Percentiles rank a stretch among this genome's conserved stretches.
Evolutionary conservation across 371 early-diverging fungal genomes (phyloP).

Genomic region (Mucor lusitanicus): DNA sequence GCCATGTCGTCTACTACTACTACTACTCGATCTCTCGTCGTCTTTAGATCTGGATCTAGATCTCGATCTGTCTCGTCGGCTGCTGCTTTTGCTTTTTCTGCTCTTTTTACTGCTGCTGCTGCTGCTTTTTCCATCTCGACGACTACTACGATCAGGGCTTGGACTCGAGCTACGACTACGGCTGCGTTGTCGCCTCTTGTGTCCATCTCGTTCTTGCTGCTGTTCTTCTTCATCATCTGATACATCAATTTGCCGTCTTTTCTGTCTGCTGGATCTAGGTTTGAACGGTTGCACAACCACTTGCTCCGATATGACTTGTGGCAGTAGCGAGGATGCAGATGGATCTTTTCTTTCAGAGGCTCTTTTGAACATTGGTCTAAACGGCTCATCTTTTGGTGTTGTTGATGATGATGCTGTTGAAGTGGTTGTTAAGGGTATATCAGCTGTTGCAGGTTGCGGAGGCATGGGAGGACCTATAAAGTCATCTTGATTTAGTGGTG

Average conservation of each 20-base stretch:
- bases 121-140: slow-evolving; percentile 2
- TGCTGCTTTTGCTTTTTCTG: background rate
- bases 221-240: slow-evolving; percentile 37
- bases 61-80: background rate
- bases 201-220: slow-evolving; percentile 17
- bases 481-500: slow-evolving; percentile 6
- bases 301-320: slow-evolving; percentile 36
- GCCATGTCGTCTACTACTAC: background rate
- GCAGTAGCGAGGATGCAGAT: background rate
- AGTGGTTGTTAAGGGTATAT: slow-evolving; percentile 7
- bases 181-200: slow-evolving; percentile 15
- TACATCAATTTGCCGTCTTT: slow-evolving; percentile 32
- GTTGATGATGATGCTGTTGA: background rate
- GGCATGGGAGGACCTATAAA: slow-evolving; percentile 44
- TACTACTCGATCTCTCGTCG: slow-evolving; percentile 1
- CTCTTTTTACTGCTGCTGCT: background rate
- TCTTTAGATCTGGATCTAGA: slow-evolving; percentile 2
- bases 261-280: slow-evolving; percentile 18
- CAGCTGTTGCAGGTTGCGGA: slow-evolving; percentile 18
- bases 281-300: slow-evolving; percentile 45
- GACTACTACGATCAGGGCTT: slow-evolving; percentile 2
- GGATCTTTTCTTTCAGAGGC: slow-evolving; percentile 19
- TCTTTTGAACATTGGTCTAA: slow-evolving; percentile 49
- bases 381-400: slow-evolving; percentile 18
- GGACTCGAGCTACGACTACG: background rate